A percentile compares a stretch with the other conserved stretches of the same genome.
These are phyloP conservation scores for Penicillium sp. DNA, from an alignment of 2,329 filamentous ascomycete genomes.

Conservation along the genomic window DNA sequence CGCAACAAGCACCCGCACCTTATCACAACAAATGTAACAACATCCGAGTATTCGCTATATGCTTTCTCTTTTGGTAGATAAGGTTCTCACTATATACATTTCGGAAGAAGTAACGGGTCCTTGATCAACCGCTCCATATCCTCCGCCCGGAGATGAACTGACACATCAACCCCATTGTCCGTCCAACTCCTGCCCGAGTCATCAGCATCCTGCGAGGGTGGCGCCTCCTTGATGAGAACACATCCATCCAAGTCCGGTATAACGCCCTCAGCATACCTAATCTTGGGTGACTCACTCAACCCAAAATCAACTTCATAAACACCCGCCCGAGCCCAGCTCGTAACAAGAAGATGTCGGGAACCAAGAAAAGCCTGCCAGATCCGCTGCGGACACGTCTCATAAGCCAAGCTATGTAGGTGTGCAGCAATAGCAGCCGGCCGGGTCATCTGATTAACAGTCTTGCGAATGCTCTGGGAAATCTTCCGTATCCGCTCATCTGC, in stretches of 20 bases:
- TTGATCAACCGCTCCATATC: conserved; percentile 23
- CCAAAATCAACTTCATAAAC: conserved; percentile 19
- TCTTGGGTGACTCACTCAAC: neutral
- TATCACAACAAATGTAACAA: too few relatives aligned
- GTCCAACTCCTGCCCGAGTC: conserved; percentile 13
- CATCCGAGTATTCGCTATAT: neutral
- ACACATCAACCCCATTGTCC: conserved; percentile 21
- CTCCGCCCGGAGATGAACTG: conserved; percentile 15
- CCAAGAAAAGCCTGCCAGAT: conserved; percentile 20
- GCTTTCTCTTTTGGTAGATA: neutral
- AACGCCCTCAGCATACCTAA: conserved; percentile 22
- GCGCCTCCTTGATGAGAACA: conserved; percentile 22
- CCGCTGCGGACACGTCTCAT: conserved; percentile 13
- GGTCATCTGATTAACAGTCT: conserved; percentile 10
- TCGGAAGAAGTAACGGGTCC: conserved; percentile 18
- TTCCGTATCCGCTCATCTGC: neutral
- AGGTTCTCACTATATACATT: neutral
- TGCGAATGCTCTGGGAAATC: conserved; percentile 9
- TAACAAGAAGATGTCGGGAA: conserved; percentile 14
- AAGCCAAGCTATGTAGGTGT: conserved; percentile 14
- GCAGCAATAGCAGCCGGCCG: conserved; percentile 5
- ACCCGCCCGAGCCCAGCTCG: conserved; percentile 15
- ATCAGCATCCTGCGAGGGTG: neutral
- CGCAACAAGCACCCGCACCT: too few relatives aligned
- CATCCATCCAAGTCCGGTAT: conserved; percentile 19